Base-by-base conservation (phyloP, 495 filamentous ascomycete species). In the Acidomyces sp. region DNA sequence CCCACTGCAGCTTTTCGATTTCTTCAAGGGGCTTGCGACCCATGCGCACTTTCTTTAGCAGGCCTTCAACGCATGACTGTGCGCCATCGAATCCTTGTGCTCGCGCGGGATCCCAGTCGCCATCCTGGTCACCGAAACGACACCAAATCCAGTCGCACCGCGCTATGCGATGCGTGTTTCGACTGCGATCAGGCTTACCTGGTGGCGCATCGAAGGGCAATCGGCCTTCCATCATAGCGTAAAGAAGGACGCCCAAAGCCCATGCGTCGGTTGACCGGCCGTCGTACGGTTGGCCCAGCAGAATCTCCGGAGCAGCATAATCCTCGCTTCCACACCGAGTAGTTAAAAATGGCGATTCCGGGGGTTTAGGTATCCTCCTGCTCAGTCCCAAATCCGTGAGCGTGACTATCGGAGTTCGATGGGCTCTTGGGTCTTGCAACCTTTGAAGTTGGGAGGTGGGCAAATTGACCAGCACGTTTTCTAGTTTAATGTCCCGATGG, bases 401-500 rank as follows among this genome's bases (percentile, higher is more conserved):
- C 0, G 86, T 93, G 37, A 85, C 70, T 23, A 96, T 69, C 2
- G 90, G 78, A 45, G 82, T 69, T 10, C 83, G 78, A 51, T 90
- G 79, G 3, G 68, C 74, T 27, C 70, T 61, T 72, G 80, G 88
- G 54, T 86, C 65, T 28, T 56, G 39, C 27, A 63, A 46, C 10
- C 60, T 52, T 7, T 66, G 57, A 45, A 83, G 63, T 3, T 62
- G 59, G 31, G 65, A 44, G 10, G 67, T 66, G 0, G 82, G 71
- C 37, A 90, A 64, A 54, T 93, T 94, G 48, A 96, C 77, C 18
- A 97, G 74, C 34, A 94, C 82, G 56, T 97, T 97, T 64, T 97
- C 90, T 34, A 97, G 75, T 61, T 97, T 97, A 55, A 97, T 92
- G 61, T 97, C 90, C 19, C 90, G 76, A 55, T 97, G 90, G 29